Conservation (phyloP, 345 rosid genomes). For the Euphorbia peplus region DNA sequence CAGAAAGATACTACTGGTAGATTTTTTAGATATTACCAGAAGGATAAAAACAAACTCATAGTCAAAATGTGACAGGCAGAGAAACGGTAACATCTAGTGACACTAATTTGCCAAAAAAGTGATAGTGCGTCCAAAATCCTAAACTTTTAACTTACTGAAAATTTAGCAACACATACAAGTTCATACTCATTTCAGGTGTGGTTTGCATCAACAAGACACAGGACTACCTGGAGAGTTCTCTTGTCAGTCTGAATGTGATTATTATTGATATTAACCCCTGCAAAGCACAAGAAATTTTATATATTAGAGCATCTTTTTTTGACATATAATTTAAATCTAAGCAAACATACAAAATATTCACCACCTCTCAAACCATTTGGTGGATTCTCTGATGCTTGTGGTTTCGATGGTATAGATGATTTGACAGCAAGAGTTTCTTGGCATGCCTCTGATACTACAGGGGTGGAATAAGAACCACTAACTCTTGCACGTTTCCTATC, state of each 20-base stretch:
- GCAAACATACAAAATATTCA: constrained; percentile 14
- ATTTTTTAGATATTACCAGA: background rate
- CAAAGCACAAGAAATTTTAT: constrained; percentile 15
- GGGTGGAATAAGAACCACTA: constrained; percentile 35
- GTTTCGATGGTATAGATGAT: constrained; percentile 31
- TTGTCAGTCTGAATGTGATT: constrained; percentile 34
- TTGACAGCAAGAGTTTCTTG: constrained; percentile 29
- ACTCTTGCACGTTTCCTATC: constrained; percentile 63
- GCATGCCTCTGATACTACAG: constrained; percentile 27
- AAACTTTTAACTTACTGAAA: constrained; percentile 38
- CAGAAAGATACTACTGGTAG: background rate
- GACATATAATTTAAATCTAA: constrained; percentile 3
- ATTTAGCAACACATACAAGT: constrained; percentile 29
- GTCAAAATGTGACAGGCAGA: background rate
- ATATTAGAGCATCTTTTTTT: constrained; percentile 14
- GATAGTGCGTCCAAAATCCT: background rate
- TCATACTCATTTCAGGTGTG: constrained; percentile 26
- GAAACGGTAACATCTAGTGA: background rate
- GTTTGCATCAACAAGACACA: constrained; percentile 31
- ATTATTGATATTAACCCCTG: constrained; percentile 47
- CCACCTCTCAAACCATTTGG: constrained; percentile 29
- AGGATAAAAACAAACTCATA: background rate
- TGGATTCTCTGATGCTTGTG: constrained; percentile 25
- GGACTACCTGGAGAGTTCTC: constrained; percentile 36
- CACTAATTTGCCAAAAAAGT: background rate